phyloP scores from a whole-genome alignment of 1,139 yeast genomes.

The Sugiyamaella novakii region DNA sequence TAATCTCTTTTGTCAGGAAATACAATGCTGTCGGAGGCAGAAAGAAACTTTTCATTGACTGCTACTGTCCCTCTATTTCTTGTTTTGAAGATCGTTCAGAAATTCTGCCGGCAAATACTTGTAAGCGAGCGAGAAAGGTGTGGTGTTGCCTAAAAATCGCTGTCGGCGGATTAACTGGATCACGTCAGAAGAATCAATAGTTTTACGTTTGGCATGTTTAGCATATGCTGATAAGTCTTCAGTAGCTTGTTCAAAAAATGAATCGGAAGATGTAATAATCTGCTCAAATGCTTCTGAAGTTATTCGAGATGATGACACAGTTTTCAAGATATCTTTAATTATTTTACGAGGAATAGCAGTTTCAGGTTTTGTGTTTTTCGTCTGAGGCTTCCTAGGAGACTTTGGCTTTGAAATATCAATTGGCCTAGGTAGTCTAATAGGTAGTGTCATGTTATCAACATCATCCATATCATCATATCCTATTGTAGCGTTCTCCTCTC shows the following conservation, averaged over 20 bases:
- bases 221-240: conserved; percentile 38
- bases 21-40: too few relatives aligned
- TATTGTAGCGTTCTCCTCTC: conserved; percentile 7
- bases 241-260: conserved; percentile 35
- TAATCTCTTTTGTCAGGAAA: too few relatives aligned
- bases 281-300: conserved; percentile 35
- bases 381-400: background rate
- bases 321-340: conserved; percentile 31
- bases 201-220: conserved; percentile 37
- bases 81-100: conserved; percentile 30
- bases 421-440: background rate
- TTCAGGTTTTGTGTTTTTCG: conserved; percentile 14
- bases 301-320: conserved; percentile 27
- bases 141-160: conserved; percentile 25
- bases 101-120: conserved; percentile 38
- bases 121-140: conserved; percentile 33
- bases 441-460: conserved; percentile 5
- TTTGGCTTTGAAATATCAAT: background rate
- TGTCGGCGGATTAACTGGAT: conserved; percentile 36
- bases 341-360: conserved; percentile 33
- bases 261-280: conserved; percentile 34
- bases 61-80: too few relatives aligned
- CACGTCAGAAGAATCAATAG: conserved; percentile 38
- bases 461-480: conserved; percentile 13
- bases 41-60: too few relatives aligned